phyloP scores from a whole-genome alignment of 495 filamentous ascomycete genomes.

The Penicillium cinerascens region DNA sequence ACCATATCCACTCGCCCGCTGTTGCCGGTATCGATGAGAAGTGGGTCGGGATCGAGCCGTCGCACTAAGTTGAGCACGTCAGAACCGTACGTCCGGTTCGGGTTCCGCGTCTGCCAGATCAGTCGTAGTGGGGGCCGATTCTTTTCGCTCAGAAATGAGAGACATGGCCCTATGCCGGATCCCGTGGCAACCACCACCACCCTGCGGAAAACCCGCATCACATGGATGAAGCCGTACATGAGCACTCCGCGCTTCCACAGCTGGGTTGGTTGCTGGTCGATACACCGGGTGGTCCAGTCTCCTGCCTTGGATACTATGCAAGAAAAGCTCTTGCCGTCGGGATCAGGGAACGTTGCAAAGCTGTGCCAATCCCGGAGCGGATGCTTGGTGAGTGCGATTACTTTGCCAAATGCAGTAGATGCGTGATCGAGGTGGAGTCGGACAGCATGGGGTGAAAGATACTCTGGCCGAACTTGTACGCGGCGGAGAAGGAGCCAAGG shows the following conservation, averaged over 20 bases:
- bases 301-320: constrained; percentile 64
- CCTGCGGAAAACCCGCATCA: constrained; percentile 57
- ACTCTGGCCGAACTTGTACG: constrained; percentile 53
- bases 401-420: constrained; percentile 16
- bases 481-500: constrained; percentile 66
- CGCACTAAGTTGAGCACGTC: constrained; percentile 45
- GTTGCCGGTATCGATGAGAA: constrained; percentile 47
- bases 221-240: constrained; percentile 61
- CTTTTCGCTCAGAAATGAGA: constrained; percentile 30
- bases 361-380: constrained; percentile 66
- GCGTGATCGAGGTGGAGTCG: constrained; percentile 63
- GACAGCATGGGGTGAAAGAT: constrained; percentile 62
- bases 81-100: constrained; percentile 46
- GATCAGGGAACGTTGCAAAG: constrained; percentile 64
- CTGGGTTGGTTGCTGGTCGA: constrained; percentile 46
- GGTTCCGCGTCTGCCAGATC: constrained; percentile 50
- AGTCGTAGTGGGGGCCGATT: constrained; percentile 41
- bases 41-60: constrained; percentile 44
- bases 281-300: constrained; percentile 65
- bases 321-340: constrained; percentile 9
- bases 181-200: constrained; percentile 69
- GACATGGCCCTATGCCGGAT: constrained; percentile 63
- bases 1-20: constrained; percentile 47
- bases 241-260: constrained; percentile 36
- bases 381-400: constrained; percentile 34